A percentile compares a stretch with the other conserved stretches of the same genome.
Conservation (phyloP, 257 asterid genomes). For the Linaria vulgaris region DNA sequence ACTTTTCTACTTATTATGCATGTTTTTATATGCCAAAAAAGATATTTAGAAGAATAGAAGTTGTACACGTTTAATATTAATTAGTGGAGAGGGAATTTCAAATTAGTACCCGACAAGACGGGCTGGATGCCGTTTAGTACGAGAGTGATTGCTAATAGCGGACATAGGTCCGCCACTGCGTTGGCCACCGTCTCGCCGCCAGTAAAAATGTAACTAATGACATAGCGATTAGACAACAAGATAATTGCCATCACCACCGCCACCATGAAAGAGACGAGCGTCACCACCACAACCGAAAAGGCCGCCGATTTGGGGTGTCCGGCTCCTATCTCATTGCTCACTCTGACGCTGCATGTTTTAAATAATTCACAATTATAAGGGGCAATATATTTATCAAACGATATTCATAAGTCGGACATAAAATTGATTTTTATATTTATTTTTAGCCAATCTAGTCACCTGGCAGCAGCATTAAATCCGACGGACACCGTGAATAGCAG, state of each 20-base stretch:
- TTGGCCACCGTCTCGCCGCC: constrained; percentile 56
- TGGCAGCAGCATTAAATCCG: constrained; percentile 67
- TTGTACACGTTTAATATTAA: too few species aligned
- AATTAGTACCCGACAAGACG: constrained; percentile 50
- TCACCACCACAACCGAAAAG: constrained; percentile 47
- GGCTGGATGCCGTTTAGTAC: constrained; percentile 59
- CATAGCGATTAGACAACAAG: constrained; percentile 43
- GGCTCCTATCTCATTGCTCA: constrained; percentile 64
- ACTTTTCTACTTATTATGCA: too few species aligned
- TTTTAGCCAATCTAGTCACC: constrained; percentile 35
- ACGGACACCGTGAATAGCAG: constrained; percentile 46
- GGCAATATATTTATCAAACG: too few species aligned
- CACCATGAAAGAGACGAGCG: constrained; percentile 33
- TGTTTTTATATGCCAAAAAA: too few species aligned
- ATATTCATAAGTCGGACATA: too few species aligned
- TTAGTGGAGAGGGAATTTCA: too few species aligned
- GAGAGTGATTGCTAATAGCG: constrained; percentile 55
- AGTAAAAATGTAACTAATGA: constrained; percentile 55
- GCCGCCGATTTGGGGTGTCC: constrained; percentile 56
- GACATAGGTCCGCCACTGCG: constrained; percentile 58
- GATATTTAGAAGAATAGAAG: too few species aligned
- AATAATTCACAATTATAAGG: too few species aligned
- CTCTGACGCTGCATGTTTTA: constrained; percentile 53
- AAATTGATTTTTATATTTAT: too few species aligned
- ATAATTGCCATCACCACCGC: constrained; percentile 36